Conservation (phyloP, 2,329 filamentous ascomycete species). For the Claviceps citrina region DNA sequence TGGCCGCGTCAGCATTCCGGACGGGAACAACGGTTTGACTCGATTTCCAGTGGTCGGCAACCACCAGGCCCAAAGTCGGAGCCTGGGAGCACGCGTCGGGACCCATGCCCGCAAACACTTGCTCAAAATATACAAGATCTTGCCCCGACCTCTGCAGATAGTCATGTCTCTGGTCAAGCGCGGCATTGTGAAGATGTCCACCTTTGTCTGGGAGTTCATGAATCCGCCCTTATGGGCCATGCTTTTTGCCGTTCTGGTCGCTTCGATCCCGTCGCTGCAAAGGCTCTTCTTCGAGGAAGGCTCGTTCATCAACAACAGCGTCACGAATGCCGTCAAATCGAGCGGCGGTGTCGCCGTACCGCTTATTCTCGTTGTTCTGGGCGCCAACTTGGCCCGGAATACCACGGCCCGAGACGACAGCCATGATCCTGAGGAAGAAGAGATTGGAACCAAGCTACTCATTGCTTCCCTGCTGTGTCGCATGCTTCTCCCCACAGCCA, state of each 20-base stretch:
- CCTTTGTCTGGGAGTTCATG: conserved; percentile 83
- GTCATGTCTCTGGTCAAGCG: conserved; percentile 16
- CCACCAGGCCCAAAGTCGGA: conserved; percentile 23
- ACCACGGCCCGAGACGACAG: conserved; percentile 56
- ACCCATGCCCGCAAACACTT: conserved; percentile 11
- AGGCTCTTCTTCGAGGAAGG: conserved; percentile 74
- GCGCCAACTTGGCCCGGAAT: conserved; percentile 85
- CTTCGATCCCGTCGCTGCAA: conserved; percentile 72
- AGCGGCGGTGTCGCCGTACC: conserved; percentile 86
- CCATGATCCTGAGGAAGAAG: conserved; percentile 53
- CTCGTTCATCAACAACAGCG: conserved; percentile 82
- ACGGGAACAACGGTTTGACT: conserved; percentile 34
- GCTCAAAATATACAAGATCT: conserved; percentile 17
- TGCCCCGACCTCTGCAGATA: conserved; percentile 28
- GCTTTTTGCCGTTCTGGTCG: conserved; percentile 78
- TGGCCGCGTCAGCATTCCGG: conserved; percentile 15
- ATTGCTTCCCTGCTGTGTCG: conserved; percentile 73
- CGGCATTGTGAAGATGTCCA: conserved; percentile 32
- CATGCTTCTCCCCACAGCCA: conserved; percentile 79
- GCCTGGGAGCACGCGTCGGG: conserved; percentile 16
- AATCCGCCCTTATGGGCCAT: conserved; percentile 97
- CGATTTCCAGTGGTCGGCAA: conserved; percentile 44
- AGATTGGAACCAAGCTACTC: conserved; percentile 59
- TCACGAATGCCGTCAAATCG: conserved; percentile 73
- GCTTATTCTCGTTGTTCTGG: conserved; percentile 85